Base-by-base conservation (phyloP, 75 land plant genomes). In the Cunninghamia lanceolata region DNA sequence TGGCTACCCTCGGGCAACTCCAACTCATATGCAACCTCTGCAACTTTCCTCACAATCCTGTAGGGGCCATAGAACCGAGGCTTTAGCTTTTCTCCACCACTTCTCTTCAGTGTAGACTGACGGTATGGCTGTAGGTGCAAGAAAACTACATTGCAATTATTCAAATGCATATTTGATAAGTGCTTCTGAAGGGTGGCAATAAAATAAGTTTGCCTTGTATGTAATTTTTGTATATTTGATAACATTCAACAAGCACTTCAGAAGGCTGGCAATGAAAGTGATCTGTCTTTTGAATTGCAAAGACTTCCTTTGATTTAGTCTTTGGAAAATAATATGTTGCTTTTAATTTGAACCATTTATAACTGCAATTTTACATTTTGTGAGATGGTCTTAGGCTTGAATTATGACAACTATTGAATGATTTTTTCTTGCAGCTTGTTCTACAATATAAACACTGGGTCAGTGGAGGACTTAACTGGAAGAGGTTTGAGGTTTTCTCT, bases 401-500 rank as follows among this genome's bases (percentile, higher is more conserved):
- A 45, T 11, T 45, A 15, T 80, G 14, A 80, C 14, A 80, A n/a
- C 34, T 45, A 28, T 42, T 40, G 47, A 45, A 80, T 45, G 15
- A n/a, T 80, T 80, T 80, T 42, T 28, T 2, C 46, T n/a, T 80
- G 86, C 95, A 98, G 99, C 89, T 88, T 98, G 86, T 98, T 98
- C 87, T 98, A 97, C 93, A 98, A 98, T 87, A 97, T 98, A 87
- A 98, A 95, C 85, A 93, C 88, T 16, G 86, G 89, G 59, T 84
- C 86, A 14, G 94, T 98, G 83, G 99, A 98, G 92, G 99, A 98
- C 88, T 91, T 93, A 40, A 98, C 99, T 59, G 91, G 89, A 84
- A 93, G 92, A 94, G 99, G 99, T 96, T 82, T 30, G 88, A 38
- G 39, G 84, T 32, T 76, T 74, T 16, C 35, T 40, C 11, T 9